phyloP scores from a whole-genome alignment of 164 flowering plant species.

The Tetracentron sinense region DNA sequence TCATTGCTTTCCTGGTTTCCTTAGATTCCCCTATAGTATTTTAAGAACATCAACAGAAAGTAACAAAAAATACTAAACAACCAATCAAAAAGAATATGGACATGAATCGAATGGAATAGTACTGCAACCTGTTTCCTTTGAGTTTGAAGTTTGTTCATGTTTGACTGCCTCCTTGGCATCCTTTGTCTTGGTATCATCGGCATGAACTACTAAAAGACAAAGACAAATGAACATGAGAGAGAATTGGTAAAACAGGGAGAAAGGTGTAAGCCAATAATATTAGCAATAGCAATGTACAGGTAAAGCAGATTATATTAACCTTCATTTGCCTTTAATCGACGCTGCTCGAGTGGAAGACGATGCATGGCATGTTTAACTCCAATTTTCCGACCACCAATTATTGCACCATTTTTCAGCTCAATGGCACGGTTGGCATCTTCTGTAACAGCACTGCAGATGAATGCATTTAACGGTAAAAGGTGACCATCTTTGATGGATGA shows the following conservation, averaged over 20 bases:
- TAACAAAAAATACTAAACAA: background rate
- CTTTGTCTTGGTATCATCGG: constrained; percentile 27
- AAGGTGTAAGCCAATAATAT: background rate
- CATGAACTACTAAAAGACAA: constrained; percentile 11
- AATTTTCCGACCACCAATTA: constrained; percentile 74
- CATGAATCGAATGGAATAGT: background rate
- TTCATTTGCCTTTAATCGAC: constrained; percentile 51
- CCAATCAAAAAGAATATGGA: background rate
- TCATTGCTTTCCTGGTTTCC: constrained; percentile 24
- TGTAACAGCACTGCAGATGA: constrained; percentile 51
- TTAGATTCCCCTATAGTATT: constrained; percentile 22
- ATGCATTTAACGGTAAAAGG: background rate
- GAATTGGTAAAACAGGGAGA: background rate
- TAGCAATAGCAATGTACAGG: background rate
- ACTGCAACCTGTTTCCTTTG: constrained; percentile 35
- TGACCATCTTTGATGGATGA: background rate
- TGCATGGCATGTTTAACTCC: constrained; percentile 74
- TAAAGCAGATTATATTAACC: constrained; percentile 33
- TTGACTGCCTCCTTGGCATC: constrained; percentile 30
- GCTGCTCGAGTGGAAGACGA: constrained; percentile 69
- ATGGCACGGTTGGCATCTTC: constrained; percentile 85
- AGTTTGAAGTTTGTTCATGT: constrained; percentile 19
- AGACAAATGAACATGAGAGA: background rate
- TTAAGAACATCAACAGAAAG: background rate
- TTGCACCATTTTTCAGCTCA: constrained; percentile 67